Evolutionary conservation across 2,329 filamentous ascomycete species (phyloP), one percentile per base, ranked within the genome.

Genomic region (Rugonectria rugulosa): DNA sequence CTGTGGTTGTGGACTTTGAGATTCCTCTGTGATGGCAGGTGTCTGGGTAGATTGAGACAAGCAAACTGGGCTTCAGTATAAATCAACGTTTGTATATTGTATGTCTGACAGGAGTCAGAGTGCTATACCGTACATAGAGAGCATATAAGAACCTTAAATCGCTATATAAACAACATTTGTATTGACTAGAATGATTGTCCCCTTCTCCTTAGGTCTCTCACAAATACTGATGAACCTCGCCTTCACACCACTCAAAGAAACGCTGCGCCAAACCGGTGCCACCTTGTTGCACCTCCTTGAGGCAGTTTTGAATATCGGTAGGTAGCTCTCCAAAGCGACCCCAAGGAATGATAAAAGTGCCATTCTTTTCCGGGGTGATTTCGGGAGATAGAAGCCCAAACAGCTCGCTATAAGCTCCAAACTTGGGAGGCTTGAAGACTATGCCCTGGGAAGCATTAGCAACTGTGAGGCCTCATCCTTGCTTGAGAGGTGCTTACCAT

Each of bases 1-100:
- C 68, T 1, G 66, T 73, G 6, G 63, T 72, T 19, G 59, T 71
- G 2, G 70, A 73, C n/a, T 57, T 66, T 19, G 47, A 41, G 14
- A 61, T 66, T 21, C 21, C 48, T 14, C 27, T 24, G 14, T 45
- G 34, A n/a, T 38, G 17, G 45, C 20, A 8, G 12, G 21, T 8
- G 14, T 32, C 59, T 17, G 41, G 34, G 6, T 19, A 14, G 6
- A 9, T 37, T 17, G 20, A 19, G 49, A 9, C n/a, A n/a, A n/a
- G n/a, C n/a, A n/a, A n/a, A n/a, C n/a, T n/a, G n/a, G n/a, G n/a
- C n/a, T n/a, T n/a, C n/a, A n/a, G n/a, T n/a, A n/a, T n/a, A n/a
- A n/a, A n/a, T n/a, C n/a, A n/a, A n/a, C n/a, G n/a, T n/a, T n/a
- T n/a, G n/a, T n/a, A n/a, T n/a, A n/a, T n/a, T n/a, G n/a, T n/a